A percentile compares a stretch with the other conserved stretches of the same genome.
phyloP scores from a whole-genome alignment of 306 rosid species.

The Cucumis hystrix region DNA sequence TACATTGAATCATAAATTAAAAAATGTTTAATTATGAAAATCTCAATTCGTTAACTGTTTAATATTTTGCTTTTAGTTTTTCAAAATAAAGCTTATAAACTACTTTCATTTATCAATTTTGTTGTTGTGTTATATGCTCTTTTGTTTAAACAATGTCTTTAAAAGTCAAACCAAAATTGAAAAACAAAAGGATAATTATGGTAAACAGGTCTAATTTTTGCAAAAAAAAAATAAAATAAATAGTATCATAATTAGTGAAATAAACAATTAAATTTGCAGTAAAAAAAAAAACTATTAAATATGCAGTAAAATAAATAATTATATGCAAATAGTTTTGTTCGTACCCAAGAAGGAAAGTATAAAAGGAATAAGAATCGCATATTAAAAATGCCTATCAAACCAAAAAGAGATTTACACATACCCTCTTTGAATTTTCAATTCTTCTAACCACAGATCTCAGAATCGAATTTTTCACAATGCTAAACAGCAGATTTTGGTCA shows the following conservation, averaged over 20 bases:
- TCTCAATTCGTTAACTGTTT: too few relatives aligned
- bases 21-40: too few relatives aligned
- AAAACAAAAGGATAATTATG: too few relatives aligned
- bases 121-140: too few relatives aligned
- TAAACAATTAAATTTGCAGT: background rate
- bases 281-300: background rate
- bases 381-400: constrained; percentile 44
- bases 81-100: too few relatives aligned
- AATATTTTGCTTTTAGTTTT: too few relatives aligned
- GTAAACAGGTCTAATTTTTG: too few relatives aligned
- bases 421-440: constrained; percentile 18
- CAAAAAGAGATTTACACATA: constrained; percentile 11
- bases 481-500: background rate
- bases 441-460: background rate
- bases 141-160: too few relatives aligned
- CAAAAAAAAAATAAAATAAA: background rate
- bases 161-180: too few relatives aligned
- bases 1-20: too few relatives aligned
- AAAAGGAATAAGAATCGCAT: constrained; percentile 8
- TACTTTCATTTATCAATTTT: too few relatives aligned
- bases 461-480: constrained; percentile 2
- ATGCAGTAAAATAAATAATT: background rate
- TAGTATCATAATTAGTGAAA: background rate
- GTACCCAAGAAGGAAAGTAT: background rate
- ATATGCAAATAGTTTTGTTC: background rate